Conservation (phyloP, 2,329 filamentous ascomycete genomes). For the Fusarium albosuccineum region DNA sequence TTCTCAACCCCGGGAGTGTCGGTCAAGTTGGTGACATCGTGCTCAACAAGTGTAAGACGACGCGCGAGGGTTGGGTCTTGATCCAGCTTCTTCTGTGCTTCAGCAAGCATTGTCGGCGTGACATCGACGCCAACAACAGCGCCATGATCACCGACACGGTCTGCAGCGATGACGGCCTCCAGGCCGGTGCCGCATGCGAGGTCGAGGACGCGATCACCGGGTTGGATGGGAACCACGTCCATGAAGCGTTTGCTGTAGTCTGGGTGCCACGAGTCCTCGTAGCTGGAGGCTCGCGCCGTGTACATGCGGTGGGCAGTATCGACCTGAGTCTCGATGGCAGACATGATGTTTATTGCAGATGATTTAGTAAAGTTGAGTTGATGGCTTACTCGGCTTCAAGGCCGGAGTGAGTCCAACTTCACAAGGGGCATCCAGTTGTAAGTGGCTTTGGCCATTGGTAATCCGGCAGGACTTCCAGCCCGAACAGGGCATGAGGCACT, state of each 20-base stretch:
- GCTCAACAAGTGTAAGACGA: slow-evolving; percentile 44
- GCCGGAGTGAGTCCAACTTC: background rate
- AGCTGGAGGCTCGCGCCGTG: slow-evolving; percentile 46
- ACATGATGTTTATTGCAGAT: slow-evolving; percentile 7
- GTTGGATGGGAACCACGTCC: slow-evolving; percentile 38
- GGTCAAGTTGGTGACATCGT: slow-evolving; percentile 47
- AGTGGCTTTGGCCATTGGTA: background rate
- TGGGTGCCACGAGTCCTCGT: slow-evolving; percentile 53
- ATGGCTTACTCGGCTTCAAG: no score
- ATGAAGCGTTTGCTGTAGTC: slow-evolving; percentile 50
- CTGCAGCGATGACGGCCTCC: slow-evolving; percentile 48
- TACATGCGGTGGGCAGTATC: slow-evolving; percentile 49
- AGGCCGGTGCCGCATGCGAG: slow-evolving; percentile 54
- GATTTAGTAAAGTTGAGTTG: background rate
- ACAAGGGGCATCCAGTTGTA: background rate
- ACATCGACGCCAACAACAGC: slow-evolving; percentile 50
- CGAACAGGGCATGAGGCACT: background rate
- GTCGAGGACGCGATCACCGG: slow-evolving; percentile 47
- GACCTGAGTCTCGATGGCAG: slow-evolving; percentile 19
- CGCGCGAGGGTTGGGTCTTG: slow-evolving; percentile 25
- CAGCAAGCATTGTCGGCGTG: slow-evolving; percentile 49
- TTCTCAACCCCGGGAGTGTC: slow-evolving; percentile 33
- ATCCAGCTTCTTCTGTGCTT: slow-evolving; percentile 42
- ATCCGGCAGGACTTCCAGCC: background rate
- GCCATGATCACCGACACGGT: slow-evolving; percentile 43